These are phyloP conservation scores for Spatholobus suberectus DNA, from an alignment of 306 rosid genomes.

Conservation along the genomic window DNA sequence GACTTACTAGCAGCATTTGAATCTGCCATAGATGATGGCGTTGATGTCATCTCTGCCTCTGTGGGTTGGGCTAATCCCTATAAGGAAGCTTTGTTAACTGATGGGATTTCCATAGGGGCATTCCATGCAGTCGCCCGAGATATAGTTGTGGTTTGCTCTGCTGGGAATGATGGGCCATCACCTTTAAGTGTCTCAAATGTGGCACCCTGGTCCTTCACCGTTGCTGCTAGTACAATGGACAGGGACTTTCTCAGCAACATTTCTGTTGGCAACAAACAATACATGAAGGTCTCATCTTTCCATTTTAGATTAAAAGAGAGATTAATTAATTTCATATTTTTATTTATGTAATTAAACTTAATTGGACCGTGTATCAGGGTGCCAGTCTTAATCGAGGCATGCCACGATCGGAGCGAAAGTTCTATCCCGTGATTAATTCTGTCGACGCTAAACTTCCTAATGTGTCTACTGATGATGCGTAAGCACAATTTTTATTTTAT, in stretches of 20 bases:
- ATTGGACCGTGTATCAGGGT: constrained; percentile 43
- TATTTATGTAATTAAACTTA: no score
- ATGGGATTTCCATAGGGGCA: constrained; percentile 55
- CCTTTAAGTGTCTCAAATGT: constrained; percentile 43
- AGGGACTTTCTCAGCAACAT: constrained; percentile 48
- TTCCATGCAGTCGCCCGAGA: constrained; percentile 57
- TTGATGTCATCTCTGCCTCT: constrained; percentile 65
- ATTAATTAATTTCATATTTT: no score
- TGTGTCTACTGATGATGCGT: constrained; percentile 39
- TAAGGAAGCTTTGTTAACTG: constrained; percentile 16
- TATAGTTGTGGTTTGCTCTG: constrained; percentile 37
- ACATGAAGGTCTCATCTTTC: neutral
- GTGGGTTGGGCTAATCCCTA: constrained; percentile 43
- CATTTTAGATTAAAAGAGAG: neutral
- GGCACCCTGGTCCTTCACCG: constrained; percentile 68
- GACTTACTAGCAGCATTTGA: constrained; percentile 67
- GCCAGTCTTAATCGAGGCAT: constrained; percentile 49
- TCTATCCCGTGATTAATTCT: constrained; percentile 37
- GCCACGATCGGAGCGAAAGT: neutral
- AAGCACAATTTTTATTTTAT: constrained; percentile 31
- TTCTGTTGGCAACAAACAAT: constrained; percentile 35
- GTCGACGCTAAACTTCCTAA: constrained; percentile 43
- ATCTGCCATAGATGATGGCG: constrained; percentile 69
- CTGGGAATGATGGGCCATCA: constrained; percentile 51
- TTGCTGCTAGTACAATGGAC: constrained; percentile 66